Conservation (phyloP, 2,329 filamentous ascomycete genomes). For the Aspergillus eucalypticola region DNA sequence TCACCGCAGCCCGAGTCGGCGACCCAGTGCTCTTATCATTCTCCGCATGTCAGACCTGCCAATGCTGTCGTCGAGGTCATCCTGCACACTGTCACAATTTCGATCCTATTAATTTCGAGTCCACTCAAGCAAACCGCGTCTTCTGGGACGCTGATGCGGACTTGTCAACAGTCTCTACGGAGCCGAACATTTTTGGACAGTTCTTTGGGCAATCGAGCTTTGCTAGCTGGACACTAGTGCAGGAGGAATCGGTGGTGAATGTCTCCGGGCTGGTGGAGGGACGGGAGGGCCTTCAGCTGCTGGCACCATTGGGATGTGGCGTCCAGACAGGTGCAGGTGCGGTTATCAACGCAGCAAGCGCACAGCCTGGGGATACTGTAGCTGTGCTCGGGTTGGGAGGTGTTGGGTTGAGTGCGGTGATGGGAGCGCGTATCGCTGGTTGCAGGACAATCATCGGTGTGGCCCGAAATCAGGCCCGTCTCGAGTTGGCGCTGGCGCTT, state of each 20-base stretch:
- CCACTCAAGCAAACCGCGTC: slow-evolving; percentile 5
- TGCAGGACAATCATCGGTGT: slow-evolving; percentile 44
- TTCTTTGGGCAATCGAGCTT: slow-evolving; percentile 56
- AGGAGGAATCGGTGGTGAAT: slow-evolving; percentile 45
- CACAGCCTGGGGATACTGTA: neutral
- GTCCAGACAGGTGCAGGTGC: slow-evolving; percentile 10
- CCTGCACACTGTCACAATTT: slow-evolving; percentile 54
- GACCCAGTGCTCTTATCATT: slow-evolving; percentile 53
- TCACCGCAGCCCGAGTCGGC: slow-evolving; percentile 45
- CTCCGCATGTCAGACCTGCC: slow-evolving; percentile 49
- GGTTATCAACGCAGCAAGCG: slow-evolving; percentile 4
- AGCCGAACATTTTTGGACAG: slow-evolving; percentile 33
- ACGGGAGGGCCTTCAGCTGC: slow-evolving; percentile 35
- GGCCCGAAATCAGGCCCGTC: slow-evolving; percentile 39
- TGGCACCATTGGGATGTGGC: slow-evolving; percentile 12
- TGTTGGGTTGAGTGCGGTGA: slow-evolving; percentile 51
- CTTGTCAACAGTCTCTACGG: slow-evolving; percentile 2
- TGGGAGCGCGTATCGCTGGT: slow-evolving; percentile 50
- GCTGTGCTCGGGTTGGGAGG: slow-evolving; percentile 48
- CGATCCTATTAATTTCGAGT: slow-evolving; percentile 48
- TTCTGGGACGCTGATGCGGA: slow-evolving; percentile 1
- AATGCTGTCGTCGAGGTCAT: slow-evolving; percentile 49
- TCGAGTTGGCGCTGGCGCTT: slow-evolving; percentile 43
- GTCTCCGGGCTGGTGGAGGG: slow-evolving; percentile 40
- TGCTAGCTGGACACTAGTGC: slow-evolving; percentile 42